These are phyloP conservation scores for Inonotus hispidus DNA, from an alignment of 1,284 basidiomycete genomes.

Conservation along the genomic window DNA sequence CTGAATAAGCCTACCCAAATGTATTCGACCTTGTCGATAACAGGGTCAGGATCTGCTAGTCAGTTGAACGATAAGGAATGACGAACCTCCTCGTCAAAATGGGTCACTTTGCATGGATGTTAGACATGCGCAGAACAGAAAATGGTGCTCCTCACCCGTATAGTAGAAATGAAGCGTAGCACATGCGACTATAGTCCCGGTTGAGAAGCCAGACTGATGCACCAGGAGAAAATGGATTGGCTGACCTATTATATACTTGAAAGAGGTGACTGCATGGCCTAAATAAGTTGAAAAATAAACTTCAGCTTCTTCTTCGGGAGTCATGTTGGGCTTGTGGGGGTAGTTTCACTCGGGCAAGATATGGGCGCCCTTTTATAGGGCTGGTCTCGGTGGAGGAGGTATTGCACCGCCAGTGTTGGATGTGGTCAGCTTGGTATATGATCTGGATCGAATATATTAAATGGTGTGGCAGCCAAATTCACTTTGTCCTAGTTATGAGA, in stretches of 20 bases:
- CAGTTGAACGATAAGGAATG: background rate
- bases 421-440: too few species aligned
- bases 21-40: conserved; percentile 1
- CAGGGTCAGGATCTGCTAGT: background rate
- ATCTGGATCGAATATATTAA: too few species aligned
- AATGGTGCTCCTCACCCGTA: background rate
- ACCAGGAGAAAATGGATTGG: background rate
- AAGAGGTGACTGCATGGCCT: background rate
- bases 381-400: background rate
- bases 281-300: background rate
- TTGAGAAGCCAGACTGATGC: background rate
- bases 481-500: too few species aligned
- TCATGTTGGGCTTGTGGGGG: background rate
- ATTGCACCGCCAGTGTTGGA: too few species aligned
- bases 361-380: background rate
- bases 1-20: conserved; percentile 2
- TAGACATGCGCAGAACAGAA: background rate
- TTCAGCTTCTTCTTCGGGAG: too few species aligned
- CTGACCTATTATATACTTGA: background rate
- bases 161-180: conserved; percentile 7
- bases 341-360: background rate
- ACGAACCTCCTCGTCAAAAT: conserved; percentile 4
- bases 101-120: background rate
- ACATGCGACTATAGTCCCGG: background rate
- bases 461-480: too few species aligned